phyloP scores from a whole-genome alignment of 352 stramenopile species.

The Aphanomyces cochlioides region DNA sequence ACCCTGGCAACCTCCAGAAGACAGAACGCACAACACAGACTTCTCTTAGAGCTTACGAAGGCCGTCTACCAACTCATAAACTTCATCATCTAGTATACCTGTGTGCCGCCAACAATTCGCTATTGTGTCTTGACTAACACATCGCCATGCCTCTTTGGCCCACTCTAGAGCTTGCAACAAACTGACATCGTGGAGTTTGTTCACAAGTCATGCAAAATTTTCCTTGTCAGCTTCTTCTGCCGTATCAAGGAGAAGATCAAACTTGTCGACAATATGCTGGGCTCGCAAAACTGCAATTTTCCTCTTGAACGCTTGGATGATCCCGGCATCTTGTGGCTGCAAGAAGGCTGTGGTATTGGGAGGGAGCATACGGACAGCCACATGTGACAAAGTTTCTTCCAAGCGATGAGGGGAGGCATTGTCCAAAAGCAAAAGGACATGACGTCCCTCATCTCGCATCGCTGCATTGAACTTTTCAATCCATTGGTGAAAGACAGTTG shows the following conservation, averaged over 20 bases:
- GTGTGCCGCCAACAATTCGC: no score
- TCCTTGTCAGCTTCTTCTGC: no score
- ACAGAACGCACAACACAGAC: no score
- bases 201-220: no score
- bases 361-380: background rate
- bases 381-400: background rate
- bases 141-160: no score
- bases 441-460: background rate
- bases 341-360: background rate
- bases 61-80: no score
- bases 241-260: background rate
- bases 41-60: no score
- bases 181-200: no score
- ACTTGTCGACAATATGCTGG: background rate
- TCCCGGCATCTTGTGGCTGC: slow-evolving; percentile 11
- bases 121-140: no score
- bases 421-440: slow-evolving; percentile 15
- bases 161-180: no score
- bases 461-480: background rate
- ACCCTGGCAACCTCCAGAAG: no score
- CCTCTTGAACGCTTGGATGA: slow-evolving; percentile 13
- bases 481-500: slow-evolving; percentile 1
- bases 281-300: background rate
- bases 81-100: no score
- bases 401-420: background rate